Conservation (phyloP, 1,284 basidiomycete species). For the Marasmius fiardii region DNA sequence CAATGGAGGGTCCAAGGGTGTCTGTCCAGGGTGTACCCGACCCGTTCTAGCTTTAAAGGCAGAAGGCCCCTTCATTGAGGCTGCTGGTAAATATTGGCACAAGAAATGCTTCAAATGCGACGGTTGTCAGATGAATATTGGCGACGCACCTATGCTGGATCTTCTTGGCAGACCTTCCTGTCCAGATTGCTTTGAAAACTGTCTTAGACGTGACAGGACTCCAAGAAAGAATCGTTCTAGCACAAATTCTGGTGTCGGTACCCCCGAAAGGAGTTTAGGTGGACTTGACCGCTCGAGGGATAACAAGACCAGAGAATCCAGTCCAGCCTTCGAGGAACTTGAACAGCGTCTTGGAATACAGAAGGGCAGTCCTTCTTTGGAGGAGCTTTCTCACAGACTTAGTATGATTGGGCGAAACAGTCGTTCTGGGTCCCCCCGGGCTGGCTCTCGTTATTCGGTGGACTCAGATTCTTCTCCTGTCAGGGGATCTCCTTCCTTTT, state of each 20-base stretch:
- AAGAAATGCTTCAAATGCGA: conserved; percentile 73
- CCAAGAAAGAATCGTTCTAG: conserved; percentile 36
- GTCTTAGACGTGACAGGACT: conserved; percentile 52
- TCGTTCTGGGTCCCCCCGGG: conserved; percentile 22
- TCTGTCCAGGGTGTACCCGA: conserved; percentile 60
- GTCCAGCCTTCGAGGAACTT: conserved; percentile 54
- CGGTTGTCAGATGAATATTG: conserved; percentile 68
- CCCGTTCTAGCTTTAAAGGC: conserved; percentile 70
- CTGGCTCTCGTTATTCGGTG: conserved; percentile 19
- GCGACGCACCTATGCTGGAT: conserved; percentile 74
- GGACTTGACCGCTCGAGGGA: conserved; percentile 30
- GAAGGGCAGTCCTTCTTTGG: conserved; percentile 57
- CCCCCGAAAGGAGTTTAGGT: conserved; percentile 33
- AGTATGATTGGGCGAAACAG: conserved; percentile 39
- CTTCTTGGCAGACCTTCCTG: conserved; percentile 76
- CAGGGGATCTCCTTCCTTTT: conserved; percentile 16
- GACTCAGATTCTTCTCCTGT: conserved; percentile 2
- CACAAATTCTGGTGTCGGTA: conserved; percentile 9
- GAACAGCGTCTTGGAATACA: conserved; percentile 53
- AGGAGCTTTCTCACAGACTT: conserved; percentile 47
- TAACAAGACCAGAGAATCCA: conserved; percentile 40
- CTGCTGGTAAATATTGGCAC: conserved; percentile 69
- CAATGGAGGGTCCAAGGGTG: conserved; percentile 73
- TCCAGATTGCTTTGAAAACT: conserved; percentile 71
- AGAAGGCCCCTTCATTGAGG: conserved; percentile 74